Conservation (phyloP, 306 rosid species). For the Prosopis cineraria region DNA sequence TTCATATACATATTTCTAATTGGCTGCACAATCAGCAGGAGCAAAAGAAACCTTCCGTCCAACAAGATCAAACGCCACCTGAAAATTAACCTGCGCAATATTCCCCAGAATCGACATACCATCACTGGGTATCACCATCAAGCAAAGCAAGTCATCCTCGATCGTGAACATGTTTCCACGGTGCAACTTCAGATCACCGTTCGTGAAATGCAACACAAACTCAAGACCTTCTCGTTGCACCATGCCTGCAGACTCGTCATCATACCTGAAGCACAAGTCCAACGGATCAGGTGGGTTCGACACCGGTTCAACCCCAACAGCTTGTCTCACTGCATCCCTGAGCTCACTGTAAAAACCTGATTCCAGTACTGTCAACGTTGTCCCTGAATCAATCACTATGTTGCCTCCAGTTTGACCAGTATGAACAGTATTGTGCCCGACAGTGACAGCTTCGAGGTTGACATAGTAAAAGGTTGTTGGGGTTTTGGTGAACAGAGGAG, state of each 20-base stretch:
- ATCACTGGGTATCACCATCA: not conserved
- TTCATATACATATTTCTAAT: not conserved
- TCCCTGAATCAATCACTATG: not conserved
- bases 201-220: not conserved
- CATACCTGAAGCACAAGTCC: not conserved
- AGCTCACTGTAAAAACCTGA: not conserved
- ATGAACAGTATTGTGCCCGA: not conserved
- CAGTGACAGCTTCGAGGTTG: not conserved
- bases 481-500: not conserved
- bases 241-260: no score
- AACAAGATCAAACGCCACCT: slow-evolving; percentile 4
- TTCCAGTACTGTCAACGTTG: not conserved
- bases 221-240: not conserved
- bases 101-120: not conserved
- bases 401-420: not conserved
- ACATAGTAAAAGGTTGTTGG: not conserved
- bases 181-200: not conserved
- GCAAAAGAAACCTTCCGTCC: slow-evolving; percentile 3
- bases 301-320: slow-evolving; percentile 1
- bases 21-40: slow-evolving; percentile 4
- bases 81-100: slow-evolving; percentile 1
- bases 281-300: not conserved
- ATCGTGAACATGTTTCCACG: not conserved
- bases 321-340: not conserved
- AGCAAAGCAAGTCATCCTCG: slow-evolving; percentile 5